phyloP scores from a whole-genome alignment of 2,329 filamentous ascomycete species.

The Biscogniauxia marginata region DNA sequence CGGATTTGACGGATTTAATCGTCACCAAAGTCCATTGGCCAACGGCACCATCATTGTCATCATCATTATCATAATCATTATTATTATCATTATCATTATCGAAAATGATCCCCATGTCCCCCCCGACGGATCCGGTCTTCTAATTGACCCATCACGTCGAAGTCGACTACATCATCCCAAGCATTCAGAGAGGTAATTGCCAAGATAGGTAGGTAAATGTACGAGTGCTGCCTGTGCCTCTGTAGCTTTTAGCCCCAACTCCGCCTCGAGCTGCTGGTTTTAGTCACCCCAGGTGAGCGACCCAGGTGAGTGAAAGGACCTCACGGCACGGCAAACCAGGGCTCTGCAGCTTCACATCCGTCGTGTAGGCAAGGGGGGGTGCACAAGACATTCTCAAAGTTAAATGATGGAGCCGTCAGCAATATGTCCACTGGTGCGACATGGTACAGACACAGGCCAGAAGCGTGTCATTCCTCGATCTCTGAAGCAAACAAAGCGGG shows the following conservation, averaged over 20 bases:
- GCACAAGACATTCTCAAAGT: background rate
- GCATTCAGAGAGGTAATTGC: background rate
- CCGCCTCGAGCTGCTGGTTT: background rate
- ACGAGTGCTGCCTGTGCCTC: background rate
- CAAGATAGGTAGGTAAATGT: background rate
- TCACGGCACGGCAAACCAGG: background rate
- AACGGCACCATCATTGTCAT: background rate
- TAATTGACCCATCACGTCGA: background rate
- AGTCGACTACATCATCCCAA: background rate
- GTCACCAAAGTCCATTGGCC: background rate
- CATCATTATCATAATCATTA: background rate
- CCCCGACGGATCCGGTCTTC: constrained; percentile 20
- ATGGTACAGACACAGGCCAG: no score
- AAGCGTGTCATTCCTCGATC: background rate
- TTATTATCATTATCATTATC: background rate
- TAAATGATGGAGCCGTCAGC: background rate
- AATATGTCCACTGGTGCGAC: no score
- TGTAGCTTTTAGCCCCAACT: background rate
- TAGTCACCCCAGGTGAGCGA: background rate
- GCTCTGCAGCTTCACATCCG: background rate
- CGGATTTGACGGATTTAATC: constrained; percentile 23
- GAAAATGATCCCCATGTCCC: constrained; percentile 1
- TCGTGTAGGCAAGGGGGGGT: background rate
- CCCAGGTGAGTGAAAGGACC: background rate
- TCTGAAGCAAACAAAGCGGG: background rate